phyloP scores from a whole-genome alignment of 768 basidiomycete genomes.

The Pleurotus salmoneostramineus region DNA sequence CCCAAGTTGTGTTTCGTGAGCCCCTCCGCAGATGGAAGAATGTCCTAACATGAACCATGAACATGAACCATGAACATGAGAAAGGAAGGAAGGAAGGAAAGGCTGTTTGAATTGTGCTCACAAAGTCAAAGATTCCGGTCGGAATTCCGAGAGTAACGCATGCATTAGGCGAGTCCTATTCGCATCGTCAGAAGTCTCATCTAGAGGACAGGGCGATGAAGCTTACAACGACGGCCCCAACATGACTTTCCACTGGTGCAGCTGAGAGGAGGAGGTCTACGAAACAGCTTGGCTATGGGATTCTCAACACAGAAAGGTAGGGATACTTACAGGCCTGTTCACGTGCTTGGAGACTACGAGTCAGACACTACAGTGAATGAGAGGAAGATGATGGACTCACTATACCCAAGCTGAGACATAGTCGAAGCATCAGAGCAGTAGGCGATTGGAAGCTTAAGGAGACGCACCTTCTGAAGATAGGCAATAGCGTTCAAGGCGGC shows the following conservation, averaged over 20 bases:
- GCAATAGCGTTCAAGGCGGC: conserved; percentile 74
- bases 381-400: conserved; percentile 32
- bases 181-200: neutral
- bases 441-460: neutral
- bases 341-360: conserved; percentile 38
- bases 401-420: conserved; percentile 61
- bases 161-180: conserved; percentile 71
- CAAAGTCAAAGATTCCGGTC: conserved; percentile 74
- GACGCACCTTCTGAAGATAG: conserved; percentile 60
- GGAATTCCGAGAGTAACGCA: conserved; percentile 74
- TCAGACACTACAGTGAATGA: neutral
- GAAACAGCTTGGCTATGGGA: neutral
- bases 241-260: conserved; percentile 66
- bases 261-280: conserved; percentile 65
- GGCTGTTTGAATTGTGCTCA: conserved; percentile 20
- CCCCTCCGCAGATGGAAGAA: conserved; percentile 61
- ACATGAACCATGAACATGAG: neutral
- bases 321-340: conserved; percentile 66
- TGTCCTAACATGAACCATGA: conserved; percentile 41
- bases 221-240: conserved; percentile 66
- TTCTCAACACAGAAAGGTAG: neutral
- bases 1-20: conserved; percentile 56
- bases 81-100: neutral
- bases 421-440: neutral
- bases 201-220: neutral